These are phyloP conservation scores for Saturnispora gosingensis DNA, from an alignment of 805 yeast genomes.

Conservation along the genomic window DNA sequence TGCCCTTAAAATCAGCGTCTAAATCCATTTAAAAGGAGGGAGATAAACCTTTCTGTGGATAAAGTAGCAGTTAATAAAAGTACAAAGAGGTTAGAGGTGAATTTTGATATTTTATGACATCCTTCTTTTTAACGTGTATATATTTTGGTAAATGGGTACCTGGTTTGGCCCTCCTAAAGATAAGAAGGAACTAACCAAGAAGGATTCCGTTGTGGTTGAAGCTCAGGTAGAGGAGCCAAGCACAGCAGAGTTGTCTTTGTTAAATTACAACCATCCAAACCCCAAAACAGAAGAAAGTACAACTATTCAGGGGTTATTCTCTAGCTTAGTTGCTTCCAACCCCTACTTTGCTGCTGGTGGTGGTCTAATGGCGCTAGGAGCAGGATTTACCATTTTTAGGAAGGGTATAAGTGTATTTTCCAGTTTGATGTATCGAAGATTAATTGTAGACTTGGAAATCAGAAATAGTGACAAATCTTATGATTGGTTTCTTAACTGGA, in stretches of 20 bases:
- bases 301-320: not conserved
- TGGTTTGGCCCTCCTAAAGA: conserved; percentile 4
- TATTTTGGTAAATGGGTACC: not conserved
- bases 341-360: conserved; percentile 99
- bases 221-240: conserved; percentile 10
- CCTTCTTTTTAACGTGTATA: not conserved
- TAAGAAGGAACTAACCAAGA: not conserved
- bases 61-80: not conserved
- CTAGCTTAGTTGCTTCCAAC: conserved; percentile 40
- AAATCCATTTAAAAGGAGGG: not conserved
- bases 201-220: not conserved
- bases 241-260: conserved; percentile 40
- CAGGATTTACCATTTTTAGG: conserved; percentile 70
- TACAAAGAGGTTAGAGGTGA: not conserved
- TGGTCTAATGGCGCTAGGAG: conserved; percentile 93
- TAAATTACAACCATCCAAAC: conserved; percentile 18
- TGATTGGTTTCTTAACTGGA: conserved; percentile 94
- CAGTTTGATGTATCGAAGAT: conserved; percentile 63
- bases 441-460: conserved; percentile 87
- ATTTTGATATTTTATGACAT: not conserved
- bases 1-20: not conserved
- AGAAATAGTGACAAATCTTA: conserved; percentile 91
- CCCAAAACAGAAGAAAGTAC: not conserved
- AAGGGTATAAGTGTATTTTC: conserved; percentile 57
- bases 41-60: not conserved